These are phyloP conservation scores for Cucurbita argyrosperma DNA, from an alignment of 306 rosid genomes.

Conservation along the genomic window DNA sequence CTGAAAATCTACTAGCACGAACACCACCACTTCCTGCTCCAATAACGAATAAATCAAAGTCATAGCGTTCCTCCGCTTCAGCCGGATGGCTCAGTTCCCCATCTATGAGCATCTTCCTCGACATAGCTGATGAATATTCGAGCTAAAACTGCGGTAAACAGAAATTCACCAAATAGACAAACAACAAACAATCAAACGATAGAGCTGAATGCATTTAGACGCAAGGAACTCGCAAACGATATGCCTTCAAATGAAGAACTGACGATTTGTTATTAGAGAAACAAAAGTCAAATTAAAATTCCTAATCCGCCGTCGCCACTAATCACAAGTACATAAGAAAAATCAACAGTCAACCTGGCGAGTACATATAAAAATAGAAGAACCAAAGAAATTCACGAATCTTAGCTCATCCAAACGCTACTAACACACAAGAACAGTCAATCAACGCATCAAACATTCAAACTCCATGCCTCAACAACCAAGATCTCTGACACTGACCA, in stretches of 20 bases:
- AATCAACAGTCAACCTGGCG: not conserved
- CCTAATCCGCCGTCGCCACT: not conserved
- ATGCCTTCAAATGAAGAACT: not conserved
- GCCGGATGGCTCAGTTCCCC: slow-evolving; percentile 33
- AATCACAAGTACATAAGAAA: not conserved
- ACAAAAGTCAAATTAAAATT: not conserved
- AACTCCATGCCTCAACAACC: not conserved
- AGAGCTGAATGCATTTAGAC: not conserved
- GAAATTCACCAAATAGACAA: not conserved
- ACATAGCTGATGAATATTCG: slow-evolving; percentile 28
- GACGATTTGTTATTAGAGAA: not conserved
- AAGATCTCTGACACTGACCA: not conserved
- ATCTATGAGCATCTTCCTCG: slow-evolving; percentile 75
- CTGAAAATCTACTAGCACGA: slow-evolving; percentile 81
- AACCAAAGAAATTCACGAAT: not conserved
- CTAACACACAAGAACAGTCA: not conserved
- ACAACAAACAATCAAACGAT: not conserved
- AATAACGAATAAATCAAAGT: slow-evolving; percentile 74
- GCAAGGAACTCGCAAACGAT: not conserved
- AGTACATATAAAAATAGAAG: not conserved
- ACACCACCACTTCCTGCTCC: slow-evolving; percentile 99
- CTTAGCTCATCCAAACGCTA: not conserved
- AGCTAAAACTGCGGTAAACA: slow-evolving; percentile 10
- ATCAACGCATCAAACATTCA: not conserved
- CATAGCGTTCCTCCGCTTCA: slow-evolving; percentile 34